Conservation (phyloP, 495 filamentous ascomycete genomes). For the Tuber brumale region DNA sequence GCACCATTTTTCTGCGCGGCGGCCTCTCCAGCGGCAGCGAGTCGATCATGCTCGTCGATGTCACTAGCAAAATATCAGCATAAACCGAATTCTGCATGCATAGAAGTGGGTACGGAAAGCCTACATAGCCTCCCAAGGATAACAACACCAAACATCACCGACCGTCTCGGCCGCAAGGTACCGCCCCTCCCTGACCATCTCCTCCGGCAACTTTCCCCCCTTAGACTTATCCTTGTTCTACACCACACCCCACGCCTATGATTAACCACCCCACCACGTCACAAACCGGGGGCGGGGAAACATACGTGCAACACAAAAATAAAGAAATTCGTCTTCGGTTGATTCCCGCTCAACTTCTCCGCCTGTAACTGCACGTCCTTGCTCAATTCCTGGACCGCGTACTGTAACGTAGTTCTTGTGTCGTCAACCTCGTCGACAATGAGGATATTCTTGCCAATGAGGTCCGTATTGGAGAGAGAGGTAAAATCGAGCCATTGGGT, state of each 20-base stretch:
- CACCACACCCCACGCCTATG: background rate
- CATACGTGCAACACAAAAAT: constrained; percentile 94
- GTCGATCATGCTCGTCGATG: constrained; percentile 83
- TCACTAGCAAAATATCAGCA: constrained; percentile 50
- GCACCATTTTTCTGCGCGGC: constrained; percentile 2
- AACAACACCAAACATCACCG: constrained; percentile 93
- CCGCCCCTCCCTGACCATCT: constrained; percentile 65
- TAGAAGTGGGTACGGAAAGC: constrained; percentile 34
- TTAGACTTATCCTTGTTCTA: constrained; percentile 96
- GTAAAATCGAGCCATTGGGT: constrained; percentile 97
- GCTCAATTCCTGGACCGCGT: constrained; percentile 88
- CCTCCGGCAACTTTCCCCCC: constrained; percentile 76
- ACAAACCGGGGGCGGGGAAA: constrained; percentile 21
- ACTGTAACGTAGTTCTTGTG: constrained; percentile 92
- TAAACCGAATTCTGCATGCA: constrained; percentile 9
- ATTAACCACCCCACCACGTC: constrained; percentile 10
- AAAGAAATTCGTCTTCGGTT: constrained; percentile 74
- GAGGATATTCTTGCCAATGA: constrained; percentile 93
- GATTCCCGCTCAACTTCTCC: constrained; percentile 59
- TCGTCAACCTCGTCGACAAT: constrained; percentile 99
- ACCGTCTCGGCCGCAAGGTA: constrained; percentile 87
- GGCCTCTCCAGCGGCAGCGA: constrained; percentile 47
- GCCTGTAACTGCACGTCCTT: constrained; percentile 88
- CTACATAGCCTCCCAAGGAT: constrained; percentile 94
- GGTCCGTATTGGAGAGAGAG: constrained; percentile 72